Conservation (phyloP, 2,329 filamentous ascomycete genomes). For the Boeremia exigua region DNA sequence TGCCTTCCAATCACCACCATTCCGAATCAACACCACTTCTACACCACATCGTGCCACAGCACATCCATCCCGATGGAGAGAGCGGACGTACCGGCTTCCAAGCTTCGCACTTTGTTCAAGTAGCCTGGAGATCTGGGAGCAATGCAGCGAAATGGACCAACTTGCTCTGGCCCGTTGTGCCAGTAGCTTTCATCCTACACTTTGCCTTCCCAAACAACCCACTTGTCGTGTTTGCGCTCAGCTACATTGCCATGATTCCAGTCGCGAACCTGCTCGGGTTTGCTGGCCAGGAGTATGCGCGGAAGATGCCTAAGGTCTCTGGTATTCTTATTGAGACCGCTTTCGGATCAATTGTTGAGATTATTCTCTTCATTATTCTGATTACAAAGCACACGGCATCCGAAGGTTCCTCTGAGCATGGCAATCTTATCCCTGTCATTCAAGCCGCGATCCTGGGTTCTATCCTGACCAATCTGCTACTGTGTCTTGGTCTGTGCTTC, state of each 20-base stretch:
- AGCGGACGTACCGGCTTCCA: conserved; percentile 71
- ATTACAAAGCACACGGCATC: conserved; percentile 59
- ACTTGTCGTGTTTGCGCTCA: conserved; percentile 69
- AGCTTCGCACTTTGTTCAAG: conserved; percentile 65
- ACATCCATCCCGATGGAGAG: conserved; percentile 63
- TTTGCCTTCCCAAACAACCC: conserved; percentile 62
- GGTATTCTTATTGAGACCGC: conserved; percentile 66
- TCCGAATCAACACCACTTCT: conserved; percentile 42
- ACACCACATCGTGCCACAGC: conserved; percentile 34
- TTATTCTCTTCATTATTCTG: conserved; percentile 79
- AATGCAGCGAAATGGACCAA: conserved; percentile 70
- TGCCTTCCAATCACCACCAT: conserved; percentile 26
- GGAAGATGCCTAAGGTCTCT: conserved; percentile 76
- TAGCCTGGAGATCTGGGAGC: conserved; percentile 69
- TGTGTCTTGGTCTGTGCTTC: conserved; percentile 83
- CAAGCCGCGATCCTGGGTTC: conserved; percentile 85
- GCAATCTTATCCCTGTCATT: conserved; percentile 66
- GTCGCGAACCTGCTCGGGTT: conserved; percentile 78
- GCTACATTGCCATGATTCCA: conserved; percentile 78
- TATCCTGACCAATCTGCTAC: conserved; percentile 78
- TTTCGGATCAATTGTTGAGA: conserved; percentile 77
- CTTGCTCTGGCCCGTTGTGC: conserved; percentile 76
- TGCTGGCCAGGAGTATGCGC: conserved; percentile 71
- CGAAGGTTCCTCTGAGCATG: conserved; percentile 47
- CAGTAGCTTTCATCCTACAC: conserved; percentile 69